Percentiles rank a stretch among this genome's conserved stretches.
Conservation (phyloP, 768 basidiomycete species). For the Cystofilobasidium capitatum region DNA sequence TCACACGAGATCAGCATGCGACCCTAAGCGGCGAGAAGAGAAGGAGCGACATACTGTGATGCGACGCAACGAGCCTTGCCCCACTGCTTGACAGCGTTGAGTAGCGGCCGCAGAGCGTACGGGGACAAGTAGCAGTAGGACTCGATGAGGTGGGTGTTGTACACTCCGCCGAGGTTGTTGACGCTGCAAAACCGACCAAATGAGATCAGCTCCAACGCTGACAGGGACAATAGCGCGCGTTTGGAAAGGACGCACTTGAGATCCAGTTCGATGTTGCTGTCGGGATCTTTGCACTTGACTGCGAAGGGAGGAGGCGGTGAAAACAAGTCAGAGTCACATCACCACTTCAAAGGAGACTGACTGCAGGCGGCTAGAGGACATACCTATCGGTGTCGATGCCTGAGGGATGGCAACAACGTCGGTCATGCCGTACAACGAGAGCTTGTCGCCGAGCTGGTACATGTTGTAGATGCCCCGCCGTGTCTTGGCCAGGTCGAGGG, state of each 20-base stretch:
- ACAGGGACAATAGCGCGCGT: not conserved
- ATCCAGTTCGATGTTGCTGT: conserved; percentile 18
- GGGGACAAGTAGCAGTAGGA: conserved; percentile 21
- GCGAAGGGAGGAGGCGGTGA: not conserved
- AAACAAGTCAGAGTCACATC: not conserved
- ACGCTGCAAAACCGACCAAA: conserved; percentile 2
- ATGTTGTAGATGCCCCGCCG: conserved; percentile 19
- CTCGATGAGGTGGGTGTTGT: conserved; percentile 23
- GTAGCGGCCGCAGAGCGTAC: conserved; percentile 22
- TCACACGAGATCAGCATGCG: not conserved
- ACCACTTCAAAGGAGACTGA: too few relatives aligned
- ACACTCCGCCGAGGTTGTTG: conserved; percentile 18
- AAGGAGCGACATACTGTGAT: conserved; percentile 1
- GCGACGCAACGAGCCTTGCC: conserved; percentile 18
- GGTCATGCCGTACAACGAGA: conserved; percentile 1
- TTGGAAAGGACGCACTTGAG: conserved; percentile 7
- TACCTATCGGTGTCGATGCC: conserved; percentile 15
- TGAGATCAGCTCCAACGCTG: not conserved
- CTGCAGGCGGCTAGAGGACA: not conserved
- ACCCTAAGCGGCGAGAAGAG: not conserved
- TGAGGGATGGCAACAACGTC: conserved; percentile 10
- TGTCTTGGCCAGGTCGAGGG: not conserved
- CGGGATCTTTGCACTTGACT: conserved; percentile 21
- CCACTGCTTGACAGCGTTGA: conserved; percentile 24
- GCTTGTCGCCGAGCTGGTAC: conserved; percentile 5